Base-by-base conservation (phyloP, 192 early-diverging fungal species). In the Coemansia sp. region DNA sequence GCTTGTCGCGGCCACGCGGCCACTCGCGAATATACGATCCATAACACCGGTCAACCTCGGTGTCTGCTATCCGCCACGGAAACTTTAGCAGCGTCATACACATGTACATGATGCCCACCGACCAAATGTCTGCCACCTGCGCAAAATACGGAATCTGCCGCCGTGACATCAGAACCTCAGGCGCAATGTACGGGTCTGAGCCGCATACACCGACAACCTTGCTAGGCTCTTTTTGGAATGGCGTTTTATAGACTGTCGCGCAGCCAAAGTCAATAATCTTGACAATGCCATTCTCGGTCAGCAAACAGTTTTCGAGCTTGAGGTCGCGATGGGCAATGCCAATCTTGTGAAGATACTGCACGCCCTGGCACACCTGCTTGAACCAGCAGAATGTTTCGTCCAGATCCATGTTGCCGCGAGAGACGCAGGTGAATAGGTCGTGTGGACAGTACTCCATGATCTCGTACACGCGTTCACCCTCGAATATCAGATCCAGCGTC, bases 201-300 rank as follows among this genome's bases (percentile, higher is more conserved):
- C 96, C 96, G 67, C 83, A 89, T 15, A 92, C 80, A 9, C 96
- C 96, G 68, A 81, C 81, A 0, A 84, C 85, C 62, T 87, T 84
- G 58, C 82, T 80, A 23, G 78, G 62, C 60, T 80, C 74, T 47
- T 73, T 82, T 56, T 89, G 86, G 79, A 92, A 96, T 7, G 93
- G 93, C 28, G 86, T 86, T 57, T 89, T 86, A 68, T 89, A 98
- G 17, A 98, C 94, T 44, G 85, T 86, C 0, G 90, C 89, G 49
- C 93, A 93, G 28, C 96, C 96, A 83, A 98, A 98, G 63, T 98
- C 96, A 28, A 94, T 96, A 58, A 98, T 90, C 75, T 98, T 98
- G 70, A 98, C 71, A 47, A 88, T 84, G 11, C 90, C 89, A 3
- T 64, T 58, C 25, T 78, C 83, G 65, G 89, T 89, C 68, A 98